phyloP scores from a whole-genome alignment of 306 rosid species.

The Prunus padus region DNA sequence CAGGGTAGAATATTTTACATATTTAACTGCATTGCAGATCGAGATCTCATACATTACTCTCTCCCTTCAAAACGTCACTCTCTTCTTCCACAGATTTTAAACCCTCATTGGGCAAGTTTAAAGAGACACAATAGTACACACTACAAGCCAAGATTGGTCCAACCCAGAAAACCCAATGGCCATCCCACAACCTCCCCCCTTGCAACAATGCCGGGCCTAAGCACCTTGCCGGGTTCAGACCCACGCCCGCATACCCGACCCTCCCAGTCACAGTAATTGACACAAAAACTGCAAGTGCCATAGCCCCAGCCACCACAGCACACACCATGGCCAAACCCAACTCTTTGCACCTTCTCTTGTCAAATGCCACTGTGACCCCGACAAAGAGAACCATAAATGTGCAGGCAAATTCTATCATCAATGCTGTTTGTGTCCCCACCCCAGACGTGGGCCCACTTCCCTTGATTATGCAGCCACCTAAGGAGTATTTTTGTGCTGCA shows the following conservation, averaged over 20 bases:
- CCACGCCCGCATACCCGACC: constrained; percentile 60
- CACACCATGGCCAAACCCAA: constrained; percentile 61
- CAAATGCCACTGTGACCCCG: constrained; percentile 68
- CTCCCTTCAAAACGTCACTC: constrained; percentile 26
- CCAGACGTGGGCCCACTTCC: constrained; percentile 20
- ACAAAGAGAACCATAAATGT: constrained; percentile 66
- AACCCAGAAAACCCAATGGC: constrained; percentile 82
- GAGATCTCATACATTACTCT: not conserved
- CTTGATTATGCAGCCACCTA: constrained; percentile 68
- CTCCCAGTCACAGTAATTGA: constrained; percentile 53
- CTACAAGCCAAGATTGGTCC: constrained; percentile 71
- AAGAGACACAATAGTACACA: constrained; percentile 42
- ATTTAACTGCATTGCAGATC: not conserved
- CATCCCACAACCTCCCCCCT: constrained; percentile 61
- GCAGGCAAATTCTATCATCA: constrained; percentile 58
- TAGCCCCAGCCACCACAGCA: constrained; percentile 47
- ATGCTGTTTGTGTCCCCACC: constrained; percentile 29
- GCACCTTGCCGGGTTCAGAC: constrained; percentile 71
- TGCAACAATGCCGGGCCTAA: constrained; percentile 62
- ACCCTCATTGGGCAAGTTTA: constrained; percentile 44
- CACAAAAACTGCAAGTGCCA: constrained; percentile 64
- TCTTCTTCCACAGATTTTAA: constrained; percentile 33
- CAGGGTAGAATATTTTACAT: not conserved
- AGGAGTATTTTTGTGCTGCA: constrained; percentile 30
- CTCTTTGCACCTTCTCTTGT: constrained; percentile 47